Evolutionary conservation across 1,139 yeast genomes (phyloP).

Genomic region (Kodamaea ohmeri): DNA sequence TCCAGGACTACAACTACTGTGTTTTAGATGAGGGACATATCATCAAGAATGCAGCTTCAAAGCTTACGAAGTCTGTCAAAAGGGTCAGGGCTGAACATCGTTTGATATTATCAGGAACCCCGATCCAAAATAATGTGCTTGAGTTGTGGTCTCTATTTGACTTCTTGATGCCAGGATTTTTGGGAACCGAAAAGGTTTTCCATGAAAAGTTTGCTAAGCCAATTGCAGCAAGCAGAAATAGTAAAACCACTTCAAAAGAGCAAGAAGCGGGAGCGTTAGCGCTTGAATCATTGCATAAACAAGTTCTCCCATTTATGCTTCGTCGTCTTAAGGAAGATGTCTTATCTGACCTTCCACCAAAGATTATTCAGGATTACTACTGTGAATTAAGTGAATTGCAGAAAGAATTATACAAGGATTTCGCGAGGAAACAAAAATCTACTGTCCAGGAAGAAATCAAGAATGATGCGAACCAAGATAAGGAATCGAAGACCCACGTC

Average conservation of each 20-base stretch:
- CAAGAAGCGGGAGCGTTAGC: conserved; percentile 98
- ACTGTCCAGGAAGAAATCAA: conserved; percentile 65
- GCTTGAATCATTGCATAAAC: conserved; percentile 91
- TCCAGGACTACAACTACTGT: conserved; percentile 83
- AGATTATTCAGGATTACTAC: conserved; percentile 95
- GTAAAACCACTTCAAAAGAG: conserved; percentile 88
- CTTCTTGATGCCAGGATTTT: conserved; percentile 96
- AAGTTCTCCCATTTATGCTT: conserved; percentile 91
- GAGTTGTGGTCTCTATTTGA: conserved; percentile 98
- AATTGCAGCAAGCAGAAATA: conserved; percentile 88
- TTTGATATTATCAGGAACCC: conserved; percentile 91
- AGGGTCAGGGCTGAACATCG: conserved; percentile 82
- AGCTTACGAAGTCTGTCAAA: conserved; percentile 86
- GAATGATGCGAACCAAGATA: conserved; percentile 34
- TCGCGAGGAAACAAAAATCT: conserved; percentile 82
- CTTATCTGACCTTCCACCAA: conserved; percentile 93
- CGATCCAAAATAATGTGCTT: conserved; percentile 93
- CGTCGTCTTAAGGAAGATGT: conserved; percentile 97
- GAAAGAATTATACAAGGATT: conserved; percentile 81
- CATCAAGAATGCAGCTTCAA: conserved; percentile 86
- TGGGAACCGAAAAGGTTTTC: conserved; percentile 92
- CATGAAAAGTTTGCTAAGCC: conserved; percentile 97
- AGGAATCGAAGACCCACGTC: conserved; percentile 77
- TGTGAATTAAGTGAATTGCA: conserved; percentile 93
- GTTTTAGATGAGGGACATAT: conserved; percentile 98